A percentile compares a stretch with the other conserved stretches of the same genome.
Conservation (phyloP, 2,329 filamentous ascomycete genomes). For the Claviceps africana region DNA sequence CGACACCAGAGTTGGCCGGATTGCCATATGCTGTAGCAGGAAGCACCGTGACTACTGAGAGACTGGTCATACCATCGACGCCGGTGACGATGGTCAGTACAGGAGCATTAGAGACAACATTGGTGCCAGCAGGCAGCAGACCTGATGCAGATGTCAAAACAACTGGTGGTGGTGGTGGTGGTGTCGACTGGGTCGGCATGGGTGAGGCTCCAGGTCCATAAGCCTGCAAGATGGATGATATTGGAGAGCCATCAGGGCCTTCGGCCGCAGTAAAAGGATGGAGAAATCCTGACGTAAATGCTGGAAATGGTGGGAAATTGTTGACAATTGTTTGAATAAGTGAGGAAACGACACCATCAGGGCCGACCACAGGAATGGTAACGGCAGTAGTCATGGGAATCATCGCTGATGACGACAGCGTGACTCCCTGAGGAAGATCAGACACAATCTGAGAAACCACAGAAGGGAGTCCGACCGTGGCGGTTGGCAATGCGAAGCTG, state of each 20-base stretch:
- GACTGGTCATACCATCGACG: slow-evolving; percentile 10
- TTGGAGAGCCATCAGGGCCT: slow-evolving; percentile 7
- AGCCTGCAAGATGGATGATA: slow-evolving; percentile 13
- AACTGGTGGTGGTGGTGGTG: slow-evolving; percentile 6
- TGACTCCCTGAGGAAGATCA: slow-evolving; percentile 10
- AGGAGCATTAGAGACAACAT: slow-evolving; percentile 12
- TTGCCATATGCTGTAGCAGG: slow-evolving; percentile 10
- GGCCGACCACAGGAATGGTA: slow-evolving; percentile 17
- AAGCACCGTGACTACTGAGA: slow-evolving; percentile 9
- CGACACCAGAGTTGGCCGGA: slow-evolving; percentile 7
- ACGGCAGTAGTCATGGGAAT: slow-evolving; percentile 15
- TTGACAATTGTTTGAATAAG: slow-evolving; percentile 20
- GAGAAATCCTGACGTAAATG: slow-evolving; percentile 5
- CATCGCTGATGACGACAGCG: slow-evolving; percentile 5
- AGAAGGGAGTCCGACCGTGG: slow-evolving; percentile 10
- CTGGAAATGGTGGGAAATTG: slow-evolving; percentile 11
- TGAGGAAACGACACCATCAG: slow-evolving; percentile 18
- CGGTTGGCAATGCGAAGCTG: slow-evolving; percentile 6
- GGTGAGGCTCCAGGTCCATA: slow-evolving; percentile 10
- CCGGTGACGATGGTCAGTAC: slow-evolving; percentile 14
- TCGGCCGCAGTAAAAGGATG: slow-evolving; percentile 6
- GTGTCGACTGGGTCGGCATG: neutral
- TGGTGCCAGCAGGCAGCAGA: slow-evolving; percentile 9
- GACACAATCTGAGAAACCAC: slow-evolving; percentile 8
- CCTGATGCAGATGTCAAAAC: slow-evolving; percentile 11